phyloP scores from a whole-genome alignment of 2,329 filamentous ascomycete genomes.

The Epichloe festucae region DNA sequence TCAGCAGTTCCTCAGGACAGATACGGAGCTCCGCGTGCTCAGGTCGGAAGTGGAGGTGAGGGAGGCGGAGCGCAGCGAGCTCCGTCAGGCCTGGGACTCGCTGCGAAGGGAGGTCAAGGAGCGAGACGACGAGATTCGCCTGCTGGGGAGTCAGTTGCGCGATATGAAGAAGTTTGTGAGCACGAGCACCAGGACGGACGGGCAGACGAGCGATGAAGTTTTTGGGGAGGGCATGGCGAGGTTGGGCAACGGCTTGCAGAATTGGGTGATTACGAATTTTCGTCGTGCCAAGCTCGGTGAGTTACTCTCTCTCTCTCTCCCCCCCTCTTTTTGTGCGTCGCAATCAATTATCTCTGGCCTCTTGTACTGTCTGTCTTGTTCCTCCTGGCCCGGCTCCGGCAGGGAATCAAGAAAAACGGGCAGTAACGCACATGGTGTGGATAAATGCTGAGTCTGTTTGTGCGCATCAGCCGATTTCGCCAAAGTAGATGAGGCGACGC shows the following conservation, averaged over 20 bases:
- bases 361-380: neutral
- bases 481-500: constrained; percentile 25
- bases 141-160: constrained; percentile 45
- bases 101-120: constrained; percentile 31
- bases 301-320: constrained; percentile 8
- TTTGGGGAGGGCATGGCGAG: constrained; percentile 51
- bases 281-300: constrained; percentile 45
- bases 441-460: neutral
- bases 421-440: neutral
- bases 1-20: constrained; percentile 37
- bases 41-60: constrained; percentile 35
- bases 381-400: neutral
- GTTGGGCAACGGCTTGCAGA: constrained; percentile 55
- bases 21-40: constrained; percentile 39
- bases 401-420: too few relatives aligned
- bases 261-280: constrained; percentile 62
- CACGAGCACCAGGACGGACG: constrained; percentile 47
- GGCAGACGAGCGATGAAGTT: constrained; percentile 52
- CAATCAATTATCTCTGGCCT: neutral
- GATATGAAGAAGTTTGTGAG: constrained; percentile 63
- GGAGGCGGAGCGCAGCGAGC: constrained; percentile 33
- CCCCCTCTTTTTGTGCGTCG: neutral
- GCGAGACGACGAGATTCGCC: constrained; percentile 43
- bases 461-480: constrained; percentile 26
- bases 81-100: constrained; percentile 36